A percentile compares a stretch with the other conserved stretches of the same genome.
These are phyloP conservation scores for Nasturtium officinale DNA, from an alignment of 345 rosid species.

Conservation along the genomic window DNA sequence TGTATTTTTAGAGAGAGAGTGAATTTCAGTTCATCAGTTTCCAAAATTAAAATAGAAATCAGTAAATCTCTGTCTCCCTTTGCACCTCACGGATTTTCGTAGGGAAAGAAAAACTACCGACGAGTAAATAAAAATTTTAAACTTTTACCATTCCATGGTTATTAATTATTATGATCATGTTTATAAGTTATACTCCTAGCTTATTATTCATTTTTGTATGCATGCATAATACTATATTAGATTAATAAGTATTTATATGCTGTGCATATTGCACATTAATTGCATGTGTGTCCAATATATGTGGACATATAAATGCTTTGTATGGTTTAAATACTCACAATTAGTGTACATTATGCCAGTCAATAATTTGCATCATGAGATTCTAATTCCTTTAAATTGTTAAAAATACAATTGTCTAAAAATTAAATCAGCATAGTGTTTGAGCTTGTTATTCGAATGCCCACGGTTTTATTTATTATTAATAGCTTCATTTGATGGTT, in stretches of 20 bases:
- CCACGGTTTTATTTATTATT: conserved; percentile 1
- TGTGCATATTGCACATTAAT: conserved; percentile 25
- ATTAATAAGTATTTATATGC: conserved; percentile 9
- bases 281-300: conserved; percentile 34
- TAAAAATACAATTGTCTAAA: background rate
- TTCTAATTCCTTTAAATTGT: conserved; percentile 13
- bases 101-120: conserved; percentile 6
- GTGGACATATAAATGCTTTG: conserved; percentile 33
- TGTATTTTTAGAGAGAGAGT: conserved; percentile 10
- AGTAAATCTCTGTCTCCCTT: conserved; percentile 21
- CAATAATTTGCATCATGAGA: conserved; percentile 24
- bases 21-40: conserved; percentile 5
- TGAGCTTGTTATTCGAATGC: background rate
- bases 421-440: background rate
- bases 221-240: background rate
- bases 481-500: conserved; percentile 16
- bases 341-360: conserved; percentile 26
- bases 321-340: conserved; percentile 27
- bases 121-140: background rate
- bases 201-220: background rate
- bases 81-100: conserved; percentile 28
- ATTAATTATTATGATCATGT: background rate
- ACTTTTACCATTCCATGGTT: conserved; percentile 6
- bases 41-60: background rate
- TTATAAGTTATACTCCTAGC: background rate